Conservation (phyloP, 306 rosid species). For the Benincasa hispida region DNA sequence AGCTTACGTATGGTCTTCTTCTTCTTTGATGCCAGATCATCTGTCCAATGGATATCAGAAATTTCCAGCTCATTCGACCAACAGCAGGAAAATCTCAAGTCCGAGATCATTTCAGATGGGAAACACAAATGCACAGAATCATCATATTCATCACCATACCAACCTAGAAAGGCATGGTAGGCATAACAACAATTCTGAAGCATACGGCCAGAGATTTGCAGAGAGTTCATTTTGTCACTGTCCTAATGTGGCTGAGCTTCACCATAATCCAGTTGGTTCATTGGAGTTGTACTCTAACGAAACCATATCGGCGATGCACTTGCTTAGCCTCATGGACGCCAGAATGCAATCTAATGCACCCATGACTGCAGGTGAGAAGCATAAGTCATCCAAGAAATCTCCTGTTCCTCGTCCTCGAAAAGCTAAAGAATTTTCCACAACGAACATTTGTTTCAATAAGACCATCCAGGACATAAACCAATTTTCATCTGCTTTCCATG, state of each 20-base stretch:
- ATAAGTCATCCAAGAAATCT: constrained; percentile 44
- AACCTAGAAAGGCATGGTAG: constrained; percentile 38
- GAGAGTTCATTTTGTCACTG: constrained; percentile 43
- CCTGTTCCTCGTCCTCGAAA: constrained; percentile 35
- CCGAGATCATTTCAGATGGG: constrained; percentile 36
- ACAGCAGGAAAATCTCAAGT: constrained; percentile 14
- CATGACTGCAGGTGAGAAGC: constrained; percentile 33
- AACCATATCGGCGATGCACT: constrained; percentile 95
- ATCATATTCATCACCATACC: constrained; percentile 31
- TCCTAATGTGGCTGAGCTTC: constrained; percentile 41
- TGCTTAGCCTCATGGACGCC: constrained; percentile 96
- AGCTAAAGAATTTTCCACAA: constrained; percentile 28
- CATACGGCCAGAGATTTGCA: constrained; percentile 38
- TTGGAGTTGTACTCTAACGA: constrained; percentile 77
- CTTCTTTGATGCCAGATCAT: constrained; percentile 34
- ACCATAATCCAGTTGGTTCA: constrained; percentile 41
- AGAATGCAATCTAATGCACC: constrained; percentile 60
- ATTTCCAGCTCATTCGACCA: constrained; percentile 38
- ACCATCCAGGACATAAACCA: constrained; percentile 25
- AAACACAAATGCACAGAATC: constrained; percentile 32
- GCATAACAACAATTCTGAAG: constrained; percentile 29
- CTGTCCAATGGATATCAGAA: constrained; percentile 33
- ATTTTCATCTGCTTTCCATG: constrained; percentile 28
- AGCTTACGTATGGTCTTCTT: constrained; percentile 54
- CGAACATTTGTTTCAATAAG: constrained; percentile 34